A percentile compares a stretch with the other conserved stretches of the same genome.
Evolutionary conservation across 352 stramenopile species (phyloP).

Genomic region (Pythium scleroteichum): DNA sequence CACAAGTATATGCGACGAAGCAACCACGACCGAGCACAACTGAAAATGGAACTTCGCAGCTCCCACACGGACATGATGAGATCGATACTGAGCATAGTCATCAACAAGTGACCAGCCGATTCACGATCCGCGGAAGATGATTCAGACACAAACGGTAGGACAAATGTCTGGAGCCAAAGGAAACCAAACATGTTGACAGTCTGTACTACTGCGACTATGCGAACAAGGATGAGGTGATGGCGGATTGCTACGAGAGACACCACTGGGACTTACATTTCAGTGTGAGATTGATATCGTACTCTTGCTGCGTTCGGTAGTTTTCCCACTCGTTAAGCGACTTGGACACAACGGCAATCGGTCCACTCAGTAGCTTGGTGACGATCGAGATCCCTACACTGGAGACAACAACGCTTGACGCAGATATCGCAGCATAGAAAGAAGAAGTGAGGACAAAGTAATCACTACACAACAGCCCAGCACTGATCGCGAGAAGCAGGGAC

Average conservation of each 20-base stretch:
- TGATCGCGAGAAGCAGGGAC: slow-evolving; percentile 24
- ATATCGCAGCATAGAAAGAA: slow-evolving; percentile 28
- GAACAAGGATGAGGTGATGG: not conserved
- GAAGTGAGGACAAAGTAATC: slow-evolving; percentile 46
- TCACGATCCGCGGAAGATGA: slow-evolving; percentile 16
- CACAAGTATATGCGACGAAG: too few relatives aligned
- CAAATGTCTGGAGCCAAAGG: slow-evolving; percentile 57
- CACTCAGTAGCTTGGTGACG: slow-evolving; percentile 39
- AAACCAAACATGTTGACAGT: slow-evolving; percentile 62
- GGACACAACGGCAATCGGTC: slow-evolving; percentile 30
- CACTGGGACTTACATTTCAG: slow-evolving; percentile 58
- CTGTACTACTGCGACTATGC: slow-evolving; percentile 52
- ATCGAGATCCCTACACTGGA: slow-evolving; percentile 40
- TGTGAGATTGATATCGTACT: slow-evolving; percentile 71
- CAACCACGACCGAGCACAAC: too few relatives aligned
- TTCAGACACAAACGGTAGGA: slow-evolving; percentile 35
- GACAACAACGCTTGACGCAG: slow-evolving; percentile 23
- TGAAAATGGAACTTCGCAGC: slow-evolving; percentile 20
- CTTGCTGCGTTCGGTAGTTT: slow-evolving; percentile 66
- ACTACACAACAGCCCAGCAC: slow-evolving; percentile 25
- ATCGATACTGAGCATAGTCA: slow-evolving; percentile 45
- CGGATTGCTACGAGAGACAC: not conserved
- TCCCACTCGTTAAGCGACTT: slow-evolving; percentile 62
- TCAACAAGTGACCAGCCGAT: slow-evolving; percentile 53
- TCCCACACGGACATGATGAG: slow-evolving; percentile 37